Evolutionary conservation across 1,139 yeast species (phyloP).

Genomic region (Wickerhamomyces sp.): DNA sequence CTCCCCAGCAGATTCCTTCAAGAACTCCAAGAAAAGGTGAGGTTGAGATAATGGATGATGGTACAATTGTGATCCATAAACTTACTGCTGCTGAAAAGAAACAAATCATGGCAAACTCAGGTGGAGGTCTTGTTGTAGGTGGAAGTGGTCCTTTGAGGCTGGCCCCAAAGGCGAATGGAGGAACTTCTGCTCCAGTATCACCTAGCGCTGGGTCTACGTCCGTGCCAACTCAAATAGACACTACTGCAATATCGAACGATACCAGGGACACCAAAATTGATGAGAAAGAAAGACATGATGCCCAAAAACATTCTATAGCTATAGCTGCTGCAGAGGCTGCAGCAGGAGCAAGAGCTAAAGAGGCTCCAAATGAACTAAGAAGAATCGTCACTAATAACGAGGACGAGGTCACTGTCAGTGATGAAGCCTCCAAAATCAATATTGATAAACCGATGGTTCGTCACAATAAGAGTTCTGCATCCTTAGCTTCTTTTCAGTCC

Average conservation of each 20-base stretch:
- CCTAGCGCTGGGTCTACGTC: too few species aligned
- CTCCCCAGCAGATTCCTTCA: conserved; percentile 69
- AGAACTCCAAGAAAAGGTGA: conserved; percentile 64
- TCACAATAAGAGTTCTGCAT: conserved; percentile 27
- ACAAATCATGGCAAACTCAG: conserved; percentile 46
- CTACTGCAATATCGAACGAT: too few species aligned
- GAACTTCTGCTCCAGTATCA: not conserved
- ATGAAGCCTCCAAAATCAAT: conserved; percentile 37
- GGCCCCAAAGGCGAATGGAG: conserved; percentile 18
- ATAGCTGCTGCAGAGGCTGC: conserved; percentile 33
- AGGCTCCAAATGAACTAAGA: conserved; percentile 25
- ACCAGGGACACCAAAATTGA: too few species aligned
- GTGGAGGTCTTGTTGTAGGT: conserved; percentile 78
- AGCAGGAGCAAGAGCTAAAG: conserved; percentile 31
- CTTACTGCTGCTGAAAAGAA: conserved; percentile 58
- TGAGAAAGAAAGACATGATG: conserved; percentile 13
- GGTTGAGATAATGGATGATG: conserved; percentile 61
- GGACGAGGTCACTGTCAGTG: conserved; percentile 41
- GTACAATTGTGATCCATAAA: conserved; percentile 57
- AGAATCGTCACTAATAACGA: conserved; percentile 28
- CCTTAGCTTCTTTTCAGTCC: conserved; percentile 20
- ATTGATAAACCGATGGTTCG: conserved; percentile 50
- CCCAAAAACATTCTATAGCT: conserved; percentile 24
- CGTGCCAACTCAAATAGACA: too few species aligned
- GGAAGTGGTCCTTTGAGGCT: conserved; percentile 64